These are phyloP conservation scores for Peterozyma xylosa DNA, from an alignment of 805 yeast genomes.

Conservation along the genomic window DNA sequence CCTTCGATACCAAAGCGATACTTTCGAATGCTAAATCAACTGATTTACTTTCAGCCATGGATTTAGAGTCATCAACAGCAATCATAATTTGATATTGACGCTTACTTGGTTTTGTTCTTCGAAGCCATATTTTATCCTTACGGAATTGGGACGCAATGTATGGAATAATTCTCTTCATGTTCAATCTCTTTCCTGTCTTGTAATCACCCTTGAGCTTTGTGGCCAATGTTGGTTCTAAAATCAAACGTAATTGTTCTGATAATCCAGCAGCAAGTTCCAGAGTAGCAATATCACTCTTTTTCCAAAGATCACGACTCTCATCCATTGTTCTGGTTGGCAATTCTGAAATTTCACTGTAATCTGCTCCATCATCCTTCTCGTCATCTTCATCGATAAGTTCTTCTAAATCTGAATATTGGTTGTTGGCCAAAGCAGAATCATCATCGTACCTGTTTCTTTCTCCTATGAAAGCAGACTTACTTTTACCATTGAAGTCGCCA, in stretches of 20 bases:
- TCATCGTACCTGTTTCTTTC: constrained; percentile 32
- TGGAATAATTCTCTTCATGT: constrained; percentile 96
- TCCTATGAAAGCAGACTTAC: constrained; percentile 42
- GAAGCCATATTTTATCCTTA: constrained; percentile 96
- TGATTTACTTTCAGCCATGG: constrained; percentile 91
- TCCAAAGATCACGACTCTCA: constrained; percentile 77
- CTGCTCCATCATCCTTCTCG: constrained; percentile 14
- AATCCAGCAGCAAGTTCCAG: constrained; percentile 80
- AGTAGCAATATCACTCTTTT: constrained; percentile 72
- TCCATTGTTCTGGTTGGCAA: constrained; percentile 45
- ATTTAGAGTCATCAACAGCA: constrained; percentile 94
- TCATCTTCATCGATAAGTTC: constrained; percentile 21
- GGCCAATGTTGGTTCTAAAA: constrained; percentile 93
- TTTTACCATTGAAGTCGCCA: constrained; percentile 41
- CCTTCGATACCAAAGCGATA: constrained; percentile 88
- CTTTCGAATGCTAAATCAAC: constrained; percentile 91
- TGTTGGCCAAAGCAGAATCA: constrained; percentile 14
- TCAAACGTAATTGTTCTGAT: constrained; percentile 88
- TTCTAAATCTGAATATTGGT: constrained; percentile 12
- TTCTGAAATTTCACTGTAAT: constrained; percentile 16
- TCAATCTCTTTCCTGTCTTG: constrained; percentile 92
- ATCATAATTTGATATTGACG: constrained; percentile 97
- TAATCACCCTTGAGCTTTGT: constrained; percentile 93
- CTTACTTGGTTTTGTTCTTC: constrained; percentile 95
- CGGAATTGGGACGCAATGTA: constrained; percentile 96